phyloP scores from a whole-genome alignment of 1,139 yeast species.

The Candida sanyaensis region DNA sequence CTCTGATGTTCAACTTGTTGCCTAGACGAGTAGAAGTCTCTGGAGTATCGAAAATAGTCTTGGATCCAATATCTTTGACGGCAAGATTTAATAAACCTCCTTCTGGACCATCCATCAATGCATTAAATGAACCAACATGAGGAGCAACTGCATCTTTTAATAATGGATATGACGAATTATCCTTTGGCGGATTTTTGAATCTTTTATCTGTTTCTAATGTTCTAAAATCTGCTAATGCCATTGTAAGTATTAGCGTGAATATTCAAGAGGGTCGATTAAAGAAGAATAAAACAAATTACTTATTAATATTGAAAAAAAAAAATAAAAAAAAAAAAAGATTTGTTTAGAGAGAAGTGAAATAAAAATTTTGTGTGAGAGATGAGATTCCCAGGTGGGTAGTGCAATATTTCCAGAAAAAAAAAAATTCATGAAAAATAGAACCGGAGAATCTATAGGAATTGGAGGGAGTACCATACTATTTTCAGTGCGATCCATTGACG shows the following conservation, averaged over 20 bases:
- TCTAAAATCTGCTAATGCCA: constrained; percentile 55
- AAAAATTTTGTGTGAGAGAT: constrained; percentile 10
- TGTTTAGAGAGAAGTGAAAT: background rate
- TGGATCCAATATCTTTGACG: constrained; percentile 84
- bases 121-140: constrained; percentile 95
- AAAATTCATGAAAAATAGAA: background rate
- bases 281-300: no score
- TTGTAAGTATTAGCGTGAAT: background rate
- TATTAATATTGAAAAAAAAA: background rate
- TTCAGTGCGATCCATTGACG: no score
- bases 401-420: background rate
- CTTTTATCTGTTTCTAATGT: constrained; percentile 87
- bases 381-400: constrained; percentile 7
- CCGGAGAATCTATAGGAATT: background rate
- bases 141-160: constrained; percentile 90
- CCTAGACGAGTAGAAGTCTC: constrained; percentile 66
- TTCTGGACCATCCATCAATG: constrained; percentile 81
- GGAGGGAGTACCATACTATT: no score
- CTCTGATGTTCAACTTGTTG: constrained; percentile 75
- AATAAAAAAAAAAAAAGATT: background rate
- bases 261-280: background rate
- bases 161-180: constrained; percentile 77
- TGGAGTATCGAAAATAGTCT: constrained; percentile 79
- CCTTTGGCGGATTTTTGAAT: constrained; percentile 88
- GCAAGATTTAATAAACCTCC: constrained; percentile 87